Percentiles rank a stretch among this genome's conserved stretches.
These are phyloP conservation scores for Rhodamnia rubescens DNA, from an alignment of 345 rosid species.

Conservation along the genomic window DNA sequence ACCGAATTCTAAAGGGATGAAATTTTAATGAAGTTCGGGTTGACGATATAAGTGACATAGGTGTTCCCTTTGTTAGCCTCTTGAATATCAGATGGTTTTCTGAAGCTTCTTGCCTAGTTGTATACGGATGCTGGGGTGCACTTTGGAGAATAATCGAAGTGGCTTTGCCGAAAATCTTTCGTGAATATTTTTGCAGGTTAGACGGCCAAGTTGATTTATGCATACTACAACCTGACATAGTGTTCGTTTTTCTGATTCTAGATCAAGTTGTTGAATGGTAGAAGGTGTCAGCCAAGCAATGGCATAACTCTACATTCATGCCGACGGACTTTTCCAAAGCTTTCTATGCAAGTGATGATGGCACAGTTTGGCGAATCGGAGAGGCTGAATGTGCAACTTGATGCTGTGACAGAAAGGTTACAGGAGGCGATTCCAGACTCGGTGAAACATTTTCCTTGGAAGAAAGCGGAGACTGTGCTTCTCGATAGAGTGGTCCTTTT, in stretches of 20 bases:
- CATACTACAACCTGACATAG: neutral
- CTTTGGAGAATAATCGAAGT: neutral
- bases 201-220: neutral
- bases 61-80: neutral
- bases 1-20: neutral
- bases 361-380: slow-evolving; percentile 21
- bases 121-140: neutral
- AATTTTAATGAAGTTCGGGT: neutral
- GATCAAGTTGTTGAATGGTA: slow-evolving; percentile 13
- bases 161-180: neutral
- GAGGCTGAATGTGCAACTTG: slow-evolving; percentile 10
- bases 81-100: neutral
- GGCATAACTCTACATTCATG: neutral
- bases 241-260: neutral
- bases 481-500: slow-evolving; percentile 7
- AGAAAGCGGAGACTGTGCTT: slow-evolving; percentile 16
- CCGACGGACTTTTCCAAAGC: neutral
- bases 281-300: slow-evolving; percentile 1
- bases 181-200: neutral
- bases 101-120: neutral
- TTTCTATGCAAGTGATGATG: slow-evolving; percentile 7
- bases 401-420: slow-evolving; percentile 12
- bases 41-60: neutral
- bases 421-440: slow-evolving; percentile 17
- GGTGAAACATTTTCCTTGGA: slow-evolving; percentile 34